Evolutionary conservation across 1,284 basidiomycete species (phyloP).

Genomic region (Rhodotorula glutinis): DNA sequence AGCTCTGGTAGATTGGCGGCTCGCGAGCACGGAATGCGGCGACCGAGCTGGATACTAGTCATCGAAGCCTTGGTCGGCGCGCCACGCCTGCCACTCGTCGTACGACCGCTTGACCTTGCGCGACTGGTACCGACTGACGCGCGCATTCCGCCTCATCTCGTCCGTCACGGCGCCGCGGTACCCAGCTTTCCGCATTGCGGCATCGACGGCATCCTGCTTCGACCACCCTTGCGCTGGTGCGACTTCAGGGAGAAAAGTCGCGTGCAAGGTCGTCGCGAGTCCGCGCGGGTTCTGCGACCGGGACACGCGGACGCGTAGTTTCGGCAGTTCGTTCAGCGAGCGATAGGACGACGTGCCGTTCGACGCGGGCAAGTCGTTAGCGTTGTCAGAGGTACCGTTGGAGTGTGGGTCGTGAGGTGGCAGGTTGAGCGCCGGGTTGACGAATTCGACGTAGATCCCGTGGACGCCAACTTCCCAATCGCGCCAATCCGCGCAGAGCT

Average conservation of each 20-base stretch:
- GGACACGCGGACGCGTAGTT: conserved; percentile 13
- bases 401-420: conserved; percentile 52
- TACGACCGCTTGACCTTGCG: conserved; percentile 67
- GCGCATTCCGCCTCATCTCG: conserved; percentile 70
- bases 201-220: conserved; percentile 80
- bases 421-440: conserved; percentile 62
- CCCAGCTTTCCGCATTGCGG: conserved; percentile 87
- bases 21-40: too few relatives aligned
- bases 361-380: not conserved
- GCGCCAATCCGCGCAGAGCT: conserved; percentile 75
- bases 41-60: too few relatives aligned
- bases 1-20: too few relatives aligned
- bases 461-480: conserved; percentile 91
- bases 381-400: conserved; percentile 49
- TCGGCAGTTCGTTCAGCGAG: conserved; percentile 30
- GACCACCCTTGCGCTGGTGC: conserved; percentile 91
- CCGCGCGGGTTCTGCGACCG: conserved; percentile 17
- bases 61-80: not conserved
- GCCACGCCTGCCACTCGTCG: conserved; percentile 59
- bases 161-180: conserved; percentile 77
- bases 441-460: conserved; percentile 85
- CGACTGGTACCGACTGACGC: conserved; percentile 81
- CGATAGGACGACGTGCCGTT: conserved; percentile 22
- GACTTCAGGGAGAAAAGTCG: conserved; percentile 93
- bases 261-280: conserved; percentile 57